Evolutionary conservation across 1,284 basidiomycete genomes (phyloP).

Genomic region (Wallemia hederae): DNA sequence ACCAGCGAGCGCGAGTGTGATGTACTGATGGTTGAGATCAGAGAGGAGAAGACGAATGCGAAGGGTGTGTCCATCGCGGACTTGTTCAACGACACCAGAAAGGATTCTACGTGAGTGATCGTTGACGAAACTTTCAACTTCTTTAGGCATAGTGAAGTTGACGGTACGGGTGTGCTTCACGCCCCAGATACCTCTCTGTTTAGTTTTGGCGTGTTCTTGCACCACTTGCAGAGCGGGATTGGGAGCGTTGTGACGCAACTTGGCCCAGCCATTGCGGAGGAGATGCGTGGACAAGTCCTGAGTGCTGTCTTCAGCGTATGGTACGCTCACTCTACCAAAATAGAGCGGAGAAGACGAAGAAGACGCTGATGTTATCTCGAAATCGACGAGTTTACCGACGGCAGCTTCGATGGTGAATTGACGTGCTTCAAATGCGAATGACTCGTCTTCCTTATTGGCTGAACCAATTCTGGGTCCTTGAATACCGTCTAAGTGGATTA

Average conservation of each 20-base stretch:
- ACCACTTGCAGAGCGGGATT: constrained; percentile 4
- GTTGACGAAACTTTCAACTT: constrained; percentile 59
- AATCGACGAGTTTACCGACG: constrained; percentile 66
- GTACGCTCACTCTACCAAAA: constrained; percentile 2
- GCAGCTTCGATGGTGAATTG: constrained; percentile 60
- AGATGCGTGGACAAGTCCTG: constrained; percentile 1
- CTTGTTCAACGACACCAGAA: constrained; percentile 66
- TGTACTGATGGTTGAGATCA: constrained; percentile 57
- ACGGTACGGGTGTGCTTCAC: constrained; percentile 35
- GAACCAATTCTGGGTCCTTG: constrained; percentile 52
- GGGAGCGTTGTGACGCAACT: constrained; percentile 2
- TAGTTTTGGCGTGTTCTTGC: background rate
- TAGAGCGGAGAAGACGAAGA: too few relatives aligned
- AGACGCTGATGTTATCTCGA: constrained; percentile 29
- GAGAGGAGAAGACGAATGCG: constrained; percentile 66
- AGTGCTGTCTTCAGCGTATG: constrained; percentile 8
- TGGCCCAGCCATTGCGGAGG: background rate
- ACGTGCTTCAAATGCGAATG: constrained; percentile 62
- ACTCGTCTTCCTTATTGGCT: constrained; percentile 57
- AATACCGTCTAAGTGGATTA: constrained; percentile 60
- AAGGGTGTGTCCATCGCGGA: constrained; percentile 71
- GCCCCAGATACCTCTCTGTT: background rate
- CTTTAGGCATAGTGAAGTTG: constrained; percentile 61
- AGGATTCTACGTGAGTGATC: constrained; percentile 17
- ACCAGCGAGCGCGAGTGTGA: constrained; percentile 58